Base-by-base conservation (phyloP, 257 asterid genomes). In the Echium plantagineum region DNA sequence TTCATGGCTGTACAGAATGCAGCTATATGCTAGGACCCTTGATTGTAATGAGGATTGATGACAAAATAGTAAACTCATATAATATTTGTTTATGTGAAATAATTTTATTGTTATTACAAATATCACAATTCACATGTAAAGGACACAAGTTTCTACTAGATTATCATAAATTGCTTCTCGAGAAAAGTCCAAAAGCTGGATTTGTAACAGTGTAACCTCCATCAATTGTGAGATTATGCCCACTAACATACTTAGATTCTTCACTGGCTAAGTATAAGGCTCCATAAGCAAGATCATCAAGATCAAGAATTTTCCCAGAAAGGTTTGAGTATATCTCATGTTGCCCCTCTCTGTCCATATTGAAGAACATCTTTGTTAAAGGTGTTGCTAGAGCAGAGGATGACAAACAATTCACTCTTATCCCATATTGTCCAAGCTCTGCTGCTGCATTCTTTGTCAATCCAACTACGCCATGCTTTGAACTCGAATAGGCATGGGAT, bases 391-490 rank as follows among this genome's bases (percentile, higher is more conserved):
- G 28, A 0, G 61, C 2, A 32, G 62, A 58, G 0, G 79, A 74
- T 8, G 85, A 79, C 10, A 73, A 46, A 38, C 81, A 75, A 51
- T 79, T 79, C 0, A 68, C 77, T 0, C 79, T 74, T 16, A 79
- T 64, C 1, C 79, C 75, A 19, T 75, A 59, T 3, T 52, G 26
- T 2, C 77, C 77, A 2, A 79, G 79, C 63, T 75, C 84, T 10
- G 69, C 62, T 0, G 77, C 84, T 0, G 63, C 47, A 46, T 63
- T 69, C 21, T 28, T 79, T 6, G 66, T 63, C 0, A 75, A 71
- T 60, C 84, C 84, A 17, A 66, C 58, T 31, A 72, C 31, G 9
- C 65, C 75, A 2, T 65, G 77, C 61, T 75, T 79, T 20, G 80
- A 69, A 22, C 68, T 61, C 0, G 71, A 60, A 28, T 75, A 75